phyloP scores from a whole-genome alignment of 73 alveolate species.

The Paramecium sexaurelia region DNA sequence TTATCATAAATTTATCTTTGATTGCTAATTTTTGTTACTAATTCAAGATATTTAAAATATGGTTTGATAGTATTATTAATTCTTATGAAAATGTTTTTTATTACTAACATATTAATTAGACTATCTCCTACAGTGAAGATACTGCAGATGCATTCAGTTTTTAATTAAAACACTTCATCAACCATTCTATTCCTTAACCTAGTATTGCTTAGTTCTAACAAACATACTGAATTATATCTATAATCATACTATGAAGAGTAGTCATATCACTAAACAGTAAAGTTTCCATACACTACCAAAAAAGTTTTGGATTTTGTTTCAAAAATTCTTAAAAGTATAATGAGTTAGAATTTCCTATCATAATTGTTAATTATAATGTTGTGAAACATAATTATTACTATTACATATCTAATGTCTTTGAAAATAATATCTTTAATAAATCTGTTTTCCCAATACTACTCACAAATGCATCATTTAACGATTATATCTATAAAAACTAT shows the following conservation, averaged over 20 bases:
- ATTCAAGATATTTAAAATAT: neutral
- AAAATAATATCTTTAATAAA: neutral
- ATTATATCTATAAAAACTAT: neutral
- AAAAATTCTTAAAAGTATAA: neutral
- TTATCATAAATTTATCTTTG: neutral
- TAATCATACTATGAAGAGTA: neutral
- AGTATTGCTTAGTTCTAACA: neutral
- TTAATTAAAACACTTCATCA: neutral
- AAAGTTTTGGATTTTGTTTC: neutral
- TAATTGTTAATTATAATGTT: neutral
- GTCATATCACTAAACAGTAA: neutral
- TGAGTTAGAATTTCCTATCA: neutral
- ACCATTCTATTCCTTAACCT: constrained; percentile 21
- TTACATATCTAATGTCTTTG: neutral
- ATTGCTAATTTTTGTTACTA: neutral
- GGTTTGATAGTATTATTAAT: neutral
- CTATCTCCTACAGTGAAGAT: neutral
- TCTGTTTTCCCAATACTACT: neutral
- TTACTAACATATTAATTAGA: neutral
- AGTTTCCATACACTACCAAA: neutral
- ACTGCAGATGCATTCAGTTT: neutral
- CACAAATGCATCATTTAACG: neutral
- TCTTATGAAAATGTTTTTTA: neutral
- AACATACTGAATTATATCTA: neutral
- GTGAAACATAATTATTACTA: neutral